phyloP scores from a whole-genome alignment of 2,329 filamentous ascomycete genomes.

The Cordyceps farinosa region DNA sequence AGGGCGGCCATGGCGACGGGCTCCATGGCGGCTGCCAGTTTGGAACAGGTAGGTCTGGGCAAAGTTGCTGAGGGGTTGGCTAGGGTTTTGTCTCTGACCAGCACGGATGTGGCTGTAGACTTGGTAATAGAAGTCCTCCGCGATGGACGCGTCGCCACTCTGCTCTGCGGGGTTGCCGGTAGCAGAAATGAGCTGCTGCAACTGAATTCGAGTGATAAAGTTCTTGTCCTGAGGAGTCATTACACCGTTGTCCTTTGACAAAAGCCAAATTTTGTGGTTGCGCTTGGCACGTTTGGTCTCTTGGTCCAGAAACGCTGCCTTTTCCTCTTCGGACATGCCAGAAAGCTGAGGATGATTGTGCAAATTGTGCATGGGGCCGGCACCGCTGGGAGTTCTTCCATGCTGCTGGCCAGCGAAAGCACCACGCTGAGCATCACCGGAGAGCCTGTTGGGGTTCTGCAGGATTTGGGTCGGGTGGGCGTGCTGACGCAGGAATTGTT shows the following conservation, averaged over 20 bases:
- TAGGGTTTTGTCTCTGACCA: slow-evolving; percentile 83
- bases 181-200: slow-evolving; percentile 91
- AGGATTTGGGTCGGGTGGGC: slow-evolving; percentile 69
- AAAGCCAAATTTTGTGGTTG: slow-evolving; percentile 94
- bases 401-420: slow-evolving; percentile 36
- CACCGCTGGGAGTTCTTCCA: slow-evolving; percentile 51
- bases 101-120: slow-evolving; percentile 93
- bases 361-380: slow-evolving; percentile 31
- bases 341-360: slow-evolving; percentile 48
- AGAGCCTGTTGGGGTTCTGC: slow-evolving; percentile 70
- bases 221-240: slow-evolving; percentile 99
- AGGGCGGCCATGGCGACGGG: slow-evolving; percentile 71
- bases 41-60: slow-evolving; percentile 97
- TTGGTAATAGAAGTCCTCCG: slow-evolving; percentile 98
- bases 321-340: slow-evolving; percentile 78
- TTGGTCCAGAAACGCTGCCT: slow-evolving; percentile 77
- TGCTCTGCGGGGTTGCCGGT: slow-evolving; percentile 82
- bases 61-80: slow-evolving; percentile 91
- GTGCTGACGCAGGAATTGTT: slow-evolving; percentile 37
- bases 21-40: slow-evolving; percentile 77
- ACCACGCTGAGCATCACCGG: slow-evolving; percentile 43
- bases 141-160: slow-evolving; percentile 73
- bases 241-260: slow-evolving; percentile 90
- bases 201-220: slow-evolving; percentile 95
- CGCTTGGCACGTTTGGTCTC: slow-evolving; percentile 94